phyloP scores from a whole-genome alignment of 2,329 filamentous ascomycete genomes.

The Ceratocystis lukuohia region DNA sequence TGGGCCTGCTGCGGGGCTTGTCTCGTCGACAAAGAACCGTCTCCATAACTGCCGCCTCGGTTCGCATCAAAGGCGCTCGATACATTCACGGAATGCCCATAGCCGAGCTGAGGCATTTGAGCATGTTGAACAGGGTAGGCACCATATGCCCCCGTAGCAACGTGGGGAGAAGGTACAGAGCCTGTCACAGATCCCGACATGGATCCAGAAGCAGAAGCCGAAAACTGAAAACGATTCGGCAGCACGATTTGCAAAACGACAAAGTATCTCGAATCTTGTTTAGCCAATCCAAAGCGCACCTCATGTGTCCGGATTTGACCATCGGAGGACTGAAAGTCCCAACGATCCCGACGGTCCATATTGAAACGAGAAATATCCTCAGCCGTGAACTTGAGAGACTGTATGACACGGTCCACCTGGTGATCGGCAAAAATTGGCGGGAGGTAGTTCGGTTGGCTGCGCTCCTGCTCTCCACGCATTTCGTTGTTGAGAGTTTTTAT shows the following conservation, averaged over 20 bases:
- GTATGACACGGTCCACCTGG: conserved; percentile 42
- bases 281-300: conserved; percentile 43
- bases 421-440: conserved; percentile 47
- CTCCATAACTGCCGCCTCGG: conserved; percentile 27
- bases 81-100: conserved; percentile 34
- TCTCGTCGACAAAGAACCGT: conserved; percentile 27
- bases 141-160: not conserved
- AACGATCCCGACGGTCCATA: conserved; percentile 40
- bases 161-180: not conserved
- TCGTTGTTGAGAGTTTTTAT: conserved; percentile 37
- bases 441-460: conserved; percentile 48
- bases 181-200: not conserved
- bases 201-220: conserved; percentile 30
- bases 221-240: conserved; percentile 24
- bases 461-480: conserved; percentile 44
- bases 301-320: conserved; percentile 38
- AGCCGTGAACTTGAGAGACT: conserved; percentile 38
- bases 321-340: conserved; percentile 40
- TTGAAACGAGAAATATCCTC: conserved; percentile 41
- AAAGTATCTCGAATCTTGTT: conserved; percentile 49
- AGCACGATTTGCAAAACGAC: conserved; percentile 38
- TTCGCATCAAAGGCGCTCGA: conserved; percentile 36
- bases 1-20: conserved; percentile 23
- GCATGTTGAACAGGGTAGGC: conserved; percentile 15
- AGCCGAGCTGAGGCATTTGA: conserved; percentile 24